Evolutionary conservation across 225 moss, liverwort and hornwort genomes (phyloP).

Genomic region (Neckera pumila): DNA sequence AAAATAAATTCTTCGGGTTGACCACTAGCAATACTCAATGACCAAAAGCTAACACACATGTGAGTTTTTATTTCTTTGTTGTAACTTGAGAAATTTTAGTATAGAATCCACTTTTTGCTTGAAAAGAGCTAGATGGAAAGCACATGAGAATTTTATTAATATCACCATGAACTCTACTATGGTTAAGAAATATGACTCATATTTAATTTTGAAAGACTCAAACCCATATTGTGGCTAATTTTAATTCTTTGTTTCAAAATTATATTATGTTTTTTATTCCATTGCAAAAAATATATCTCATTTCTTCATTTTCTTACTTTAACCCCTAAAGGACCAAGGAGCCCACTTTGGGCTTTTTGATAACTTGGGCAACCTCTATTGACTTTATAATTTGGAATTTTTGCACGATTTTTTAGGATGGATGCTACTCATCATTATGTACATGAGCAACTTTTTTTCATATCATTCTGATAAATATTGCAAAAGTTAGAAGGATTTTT

Average conservation of each 20-base stretch:
- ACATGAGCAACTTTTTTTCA: too few relatives aligned
- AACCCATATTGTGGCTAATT: background rate
- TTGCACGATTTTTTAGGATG: too few relatives aligned
- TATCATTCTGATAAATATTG: too few relatives aligned
- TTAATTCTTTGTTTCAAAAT: background rate
- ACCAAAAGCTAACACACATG: background rate
- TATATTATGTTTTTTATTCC: background rate
- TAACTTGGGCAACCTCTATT: too few relatives aligned
- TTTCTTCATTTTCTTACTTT: background rate
- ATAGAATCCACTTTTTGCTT: background rate
- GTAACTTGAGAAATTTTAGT: background rate
- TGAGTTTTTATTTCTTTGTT: background rate
- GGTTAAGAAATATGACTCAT: background rate
- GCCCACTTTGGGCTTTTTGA: too few relatives aligned
- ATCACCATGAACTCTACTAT: background rate
- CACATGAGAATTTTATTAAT: background rate
- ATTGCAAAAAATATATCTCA: background rate
- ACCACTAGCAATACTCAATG: fast-evolving
- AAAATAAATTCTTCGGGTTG: too few relatives aligned
- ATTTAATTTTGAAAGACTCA: background rate
- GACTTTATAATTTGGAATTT: too few relatives aligned
- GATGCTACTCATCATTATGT: too few relatives aligned
- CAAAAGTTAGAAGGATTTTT: too few relatives aligned
- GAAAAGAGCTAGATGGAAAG: background rate
- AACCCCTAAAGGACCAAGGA: too few relatives aligned